These are phyloP conservation scores for Rhododendron mucronatum DNA, from an alignment of 148 eudicot species.

Conservation along the genomic window DNA sequence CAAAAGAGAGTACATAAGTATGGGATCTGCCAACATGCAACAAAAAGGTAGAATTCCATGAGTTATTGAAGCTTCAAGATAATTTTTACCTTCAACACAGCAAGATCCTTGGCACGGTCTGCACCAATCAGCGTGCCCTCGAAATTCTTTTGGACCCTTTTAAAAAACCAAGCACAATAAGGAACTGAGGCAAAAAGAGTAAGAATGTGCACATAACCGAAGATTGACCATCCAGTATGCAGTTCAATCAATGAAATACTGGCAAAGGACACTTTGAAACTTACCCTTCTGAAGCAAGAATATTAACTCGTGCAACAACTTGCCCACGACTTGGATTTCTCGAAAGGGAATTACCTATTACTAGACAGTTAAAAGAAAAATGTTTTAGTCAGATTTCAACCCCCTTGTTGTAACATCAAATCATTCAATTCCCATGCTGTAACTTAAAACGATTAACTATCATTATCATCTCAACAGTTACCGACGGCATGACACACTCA, in stretches of 20 bases:
- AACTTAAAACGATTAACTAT: neutral
- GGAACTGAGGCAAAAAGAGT: neutral
- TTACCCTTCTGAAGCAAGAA: constrained; percentile 93
- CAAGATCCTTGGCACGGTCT: constrained; percentile 97
- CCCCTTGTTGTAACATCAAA: neutral
- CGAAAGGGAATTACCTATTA: constrained; percentile 89
- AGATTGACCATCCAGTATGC: constrained; percentile 5
- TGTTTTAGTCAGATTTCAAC: neutral
- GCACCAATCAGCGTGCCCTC: constrained; percentile 93
- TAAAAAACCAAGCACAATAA: constrained; percentile 16
- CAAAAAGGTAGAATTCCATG: neutral
- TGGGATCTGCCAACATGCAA: neutral
- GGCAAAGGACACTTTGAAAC: constrained; percentile 13
- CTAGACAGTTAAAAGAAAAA: constrained; percentile 36
- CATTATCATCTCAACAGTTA: neutral
- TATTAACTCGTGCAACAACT: constrained; percentile 92
- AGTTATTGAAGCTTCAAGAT: neutral
- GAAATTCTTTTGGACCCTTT: constrained; percentile 90
- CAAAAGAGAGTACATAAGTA: neutral
- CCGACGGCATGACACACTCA: neutral
- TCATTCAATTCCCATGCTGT: constrained; percentile 1
- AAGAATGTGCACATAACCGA: neutral
- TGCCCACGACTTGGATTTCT: constrained; percentile 79
- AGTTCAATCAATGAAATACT: neutral
- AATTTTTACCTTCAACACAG: constrained; percentile 76